Conservation (phyloP, 768 basidiomycete species). For the Saitozyma sp. region DNA sequence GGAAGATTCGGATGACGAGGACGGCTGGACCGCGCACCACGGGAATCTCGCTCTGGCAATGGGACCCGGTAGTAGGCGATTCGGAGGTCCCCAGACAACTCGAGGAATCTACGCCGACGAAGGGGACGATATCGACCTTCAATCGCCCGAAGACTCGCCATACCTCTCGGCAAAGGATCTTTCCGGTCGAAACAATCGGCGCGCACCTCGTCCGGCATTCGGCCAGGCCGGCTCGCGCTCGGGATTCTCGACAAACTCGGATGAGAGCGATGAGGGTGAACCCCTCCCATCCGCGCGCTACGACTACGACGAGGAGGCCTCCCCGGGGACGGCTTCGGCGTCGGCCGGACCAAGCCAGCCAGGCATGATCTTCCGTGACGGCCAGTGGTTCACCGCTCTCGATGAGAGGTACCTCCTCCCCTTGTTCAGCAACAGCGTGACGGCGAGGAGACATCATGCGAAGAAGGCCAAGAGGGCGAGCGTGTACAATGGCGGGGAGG, state of each 20-base stretch:
- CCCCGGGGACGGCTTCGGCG: constrained; percentile 10
- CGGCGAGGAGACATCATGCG: constrained; percentile 44
- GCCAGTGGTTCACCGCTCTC: constrained; percentile 92
- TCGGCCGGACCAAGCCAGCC: constrained; percentile 15
- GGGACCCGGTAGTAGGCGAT: constrained; percentile 43
- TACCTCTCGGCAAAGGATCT: not conserved
- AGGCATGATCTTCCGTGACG: constrained; percentile 60
- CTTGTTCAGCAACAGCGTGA: constrained; percentile 61
- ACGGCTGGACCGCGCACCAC: constrained; percentile 47
- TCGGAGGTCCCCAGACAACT: constrained; percentile 34
- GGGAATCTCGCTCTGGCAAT: constrained; percentile 40
- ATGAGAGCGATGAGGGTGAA: constrained; percentile 45
- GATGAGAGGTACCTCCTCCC: constrained; percentile 94
- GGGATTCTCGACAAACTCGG: constrained; percentile 42
- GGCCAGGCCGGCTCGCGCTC: constrained; percentile 30
- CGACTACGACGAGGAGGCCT: constrained; percentile 16
- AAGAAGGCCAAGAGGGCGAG: constrained; percentile 34
- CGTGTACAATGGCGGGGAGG: constrained; percentile 28
- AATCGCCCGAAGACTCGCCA: constrained; percentile 9
- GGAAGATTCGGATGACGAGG: constrained; percentile 60
- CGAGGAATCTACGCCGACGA: constrained; percentile 37
- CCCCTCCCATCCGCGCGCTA: constrained; percentile 34
- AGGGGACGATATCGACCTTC: constrained; percentile 11
- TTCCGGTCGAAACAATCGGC: not conserved
- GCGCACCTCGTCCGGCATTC: constrained; percentile 8